Base-by-base conservation (phyloP, 768 basidiomycete species). In the Boletus barrowsii region DNA sequence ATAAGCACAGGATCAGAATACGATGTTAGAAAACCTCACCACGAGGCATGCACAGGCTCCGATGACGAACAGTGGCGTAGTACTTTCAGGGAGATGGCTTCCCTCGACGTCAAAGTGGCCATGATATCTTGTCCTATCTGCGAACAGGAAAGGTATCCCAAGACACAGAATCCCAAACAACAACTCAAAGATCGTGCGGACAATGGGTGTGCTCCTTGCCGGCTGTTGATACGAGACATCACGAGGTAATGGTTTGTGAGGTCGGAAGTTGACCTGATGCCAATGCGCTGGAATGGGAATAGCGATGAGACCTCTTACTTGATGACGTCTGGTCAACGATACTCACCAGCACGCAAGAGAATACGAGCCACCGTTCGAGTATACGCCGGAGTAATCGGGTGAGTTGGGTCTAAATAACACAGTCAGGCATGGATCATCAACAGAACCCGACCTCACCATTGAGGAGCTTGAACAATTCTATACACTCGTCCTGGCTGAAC, bases 61-160 rank as follows among this genome's bases (percentile, higher is more conserved):
- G 35, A 87, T 68, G 50, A 86, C 66, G 51, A 91, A 77, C 65
- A 86, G 71, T 0, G 87, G 83, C 5, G 79, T 79, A 4, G 79
- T 75, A 43, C 65, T 72, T 29, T 76, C 70, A 35, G 66, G 63
- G 74, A 57, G 17, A 48, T 82, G 83, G 49, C 81, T 78, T 7
- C 58, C 55, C 67, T 89, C 88, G 47, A 83, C 79, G 64, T 89
- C 87, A 32, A 78, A 62, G 18, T 80, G 68, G 42, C 78, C 77
- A 55, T 74, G 69, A 41, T 76, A 72, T 10, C 62, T 65, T 36
- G 77, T 63, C 48, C 83, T 80, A 48, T 81, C 79, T 58, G 82
- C 68, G 73, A 90, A 89, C 53, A 92, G 68, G 69, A 86, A 90
- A 1, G 90, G 90, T 46, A 93, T 84, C 3, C 90, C 90, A 10